Conservation (phyloP, 768 basidiomycete genomes). For the Crepidotus variabilis region DNA sequence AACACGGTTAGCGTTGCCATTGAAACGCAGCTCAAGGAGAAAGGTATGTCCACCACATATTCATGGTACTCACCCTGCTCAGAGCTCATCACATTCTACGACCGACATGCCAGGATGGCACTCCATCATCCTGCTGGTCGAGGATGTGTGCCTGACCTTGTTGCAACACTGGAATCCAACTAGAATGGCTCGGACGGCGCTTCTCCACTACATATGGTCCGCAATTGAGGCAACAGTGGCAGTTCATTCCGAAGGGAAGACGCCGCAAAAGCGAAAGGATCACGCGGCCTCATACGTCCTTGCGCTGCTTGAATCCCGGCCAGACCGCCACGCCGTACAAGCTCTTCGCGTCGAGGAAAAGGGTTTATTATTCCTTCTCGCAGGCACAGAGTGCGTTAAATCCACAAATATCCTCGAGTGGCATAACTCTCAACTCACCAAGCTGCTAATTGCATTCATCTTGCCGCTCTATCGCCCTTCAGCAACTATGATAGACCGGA, state of each 20-base stretch:
- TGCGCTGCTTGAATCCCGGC: neutral
- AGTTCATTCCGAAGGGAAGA: neutral
- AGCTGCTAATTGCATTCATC: neutral
- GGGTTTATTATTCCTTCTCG: neutral
- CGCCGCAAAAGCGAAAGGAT: neutral
- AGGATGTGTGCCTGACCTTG: neutral
- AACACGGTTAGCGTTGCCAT: neutral
- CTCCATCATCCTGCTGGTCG: neutral
- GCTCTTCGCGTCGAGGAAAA: neutral
- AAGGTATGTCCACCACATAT: neutral
- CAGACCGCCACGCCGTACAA: neutral
- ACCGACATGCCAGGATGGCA: neutral
- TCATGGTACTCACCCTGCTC: neutral
- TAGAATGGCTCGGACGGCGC: neutral
- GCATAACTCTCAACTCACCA: neutral
- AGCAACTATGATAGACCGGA: neutral
- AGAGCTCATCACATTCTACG: neutral
- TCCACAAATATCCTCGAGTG: neutral
- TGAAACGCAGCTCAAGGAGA: neutral
- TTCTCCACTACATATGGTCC: neutral
- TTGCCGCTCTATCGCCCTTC: neutral
- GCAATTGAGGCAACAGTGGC: neutral
- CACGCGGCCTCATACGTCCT: neutral
- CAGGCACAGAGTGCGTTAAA: neutral
- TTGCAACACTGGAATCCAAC: neutral